Percentiles rank a stretch among this genome's conserved stretches.
Evolutionary conservation across 345 rosid species (phyloP).

Genomic region (Camelina sativa): DNA sequence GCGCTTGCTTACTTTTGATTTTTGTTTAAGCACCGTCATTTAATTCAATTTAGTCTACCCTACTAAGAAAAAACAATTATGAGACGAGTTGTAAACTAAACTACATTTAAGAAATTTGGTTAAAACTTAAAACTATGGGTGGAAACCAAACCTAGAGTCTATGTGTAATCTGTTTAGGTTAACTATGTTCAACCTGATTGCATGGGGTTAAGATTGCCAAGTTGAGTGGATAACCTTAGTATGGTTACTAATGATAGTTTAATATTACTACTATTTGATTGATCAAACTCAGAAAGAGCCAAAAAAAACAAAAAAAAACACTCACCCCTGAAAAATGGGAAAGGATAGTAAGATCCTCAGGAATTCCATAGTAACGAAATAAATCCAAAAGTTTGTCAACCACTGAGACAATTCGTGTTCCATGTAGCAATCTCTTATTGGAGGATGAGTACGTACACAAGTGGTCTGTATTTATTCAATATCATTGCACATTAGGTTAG

Average conservation of each 20-base stretch:
- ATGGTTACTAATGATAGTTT: no score
- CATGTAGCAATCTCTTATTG: slow-evolving; percentile 28
- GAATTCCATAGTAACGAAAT: neutral
- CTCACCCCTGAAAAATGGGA: neutral
- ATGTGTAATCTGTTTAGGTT: no score
- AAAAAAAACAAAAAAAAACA: neutral
- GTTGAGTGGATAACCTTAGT: no score
- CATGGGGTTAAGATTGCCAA: no score
- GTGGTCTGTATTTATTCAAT: slow-evolving; percentile 19
- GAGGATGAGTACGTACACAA: neutral
- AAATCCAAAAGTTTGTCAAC: slow-evolving; percentile 12
- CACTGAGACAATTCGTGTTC: slow-evolving; percentile 1
- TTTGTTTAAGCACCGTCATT: slow-evolving; percentile 21
- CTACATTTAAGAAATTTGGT: no score
- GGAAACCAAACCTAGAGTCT: no score
- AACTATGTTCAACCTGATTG: no score
- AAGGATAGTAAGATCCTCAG: neutral
- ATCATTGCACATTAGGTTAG: slow-evolving; percentile 9
- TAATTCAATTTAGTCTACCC: slow-evolving; percentile 21
- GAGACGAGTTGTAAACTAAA: no score
- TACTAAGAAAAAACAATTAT: neutral
- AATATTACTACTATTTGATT: no score
- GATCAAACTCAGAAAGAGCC: no score
- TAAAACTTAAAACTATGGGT: no score
- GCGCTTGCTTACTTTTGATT: neutral